phyloP scores from a whole-genome alignment of 2,329 filamentous ascomycete species.

The Hypoxylon sp. region DNA sequence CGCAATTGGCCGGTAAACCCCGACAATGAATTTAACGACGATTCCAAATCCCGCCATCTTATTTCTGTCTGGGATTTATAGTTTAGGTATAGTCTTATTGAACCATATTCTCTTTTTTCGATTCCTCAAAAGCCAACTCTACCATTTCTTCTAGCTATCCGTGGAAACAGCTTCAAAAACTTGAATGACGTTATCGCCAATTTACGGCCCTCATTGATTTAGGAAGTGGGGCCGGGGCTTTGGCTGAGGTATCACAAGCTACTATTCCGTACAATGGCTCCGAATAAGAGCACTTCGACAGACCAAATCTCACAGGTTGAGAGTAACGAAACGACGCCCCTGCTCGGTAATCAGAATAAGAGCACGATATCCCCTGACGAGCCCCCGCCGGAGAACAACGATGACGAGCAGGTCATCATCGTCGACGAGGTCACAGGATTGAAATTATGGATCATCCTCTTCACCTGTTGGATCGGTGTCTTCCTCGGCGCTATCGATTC shows the following conservation, averaged over 20 bases:
- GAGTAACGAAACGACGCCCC: slow-evolving; percentile 43
- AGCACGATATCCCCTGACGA: slow-evolving; percentile 26
- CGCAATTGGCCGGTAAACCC: background rate
- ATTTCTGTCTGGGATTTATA: background rate
- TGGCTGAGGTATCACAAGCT: slow-evolving; percentile 7
- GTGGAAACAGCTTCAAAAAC: background rate
- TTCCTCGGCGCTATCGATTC: slow-evolving; percentile 76
- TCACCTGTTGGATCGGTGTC: slow-evolving; percentile 69
- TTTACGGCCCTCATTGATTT: background rate
- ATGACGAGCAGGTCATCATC: slow-evolving; percentile 62
- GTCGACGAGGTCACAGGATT: slow-evolving; percentile 61
- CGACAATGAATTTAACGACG: background rate
- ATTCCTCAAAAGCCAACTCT: background rate
- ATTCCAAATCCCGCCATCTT: background rate
- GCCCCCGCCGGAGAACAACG: slow-evolving; percentile 43
- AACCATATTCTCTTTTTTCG: too few species aligned
- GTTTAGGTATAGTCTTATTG: too few species aligned
- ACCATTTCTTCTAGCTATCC: background rate
- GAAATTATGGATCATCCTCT: slow-evolving; percentile 66
- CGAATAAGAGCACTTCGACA: slow-evolving; percentile 18
- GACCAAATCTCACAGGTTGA: slow-evolving; percentile 21
- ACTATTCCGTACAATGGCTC: slow-evolving; percentile 38
- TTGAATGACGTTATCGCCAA: slow-evolving; percentile 1
- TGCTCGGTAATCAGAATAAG: slow-evolving; percentile 38
- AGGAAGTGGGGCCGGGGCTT: background rate